Conservation (phyloP, 805 yeast genomes). For the Spencermartinsiella europaea region DNA sequence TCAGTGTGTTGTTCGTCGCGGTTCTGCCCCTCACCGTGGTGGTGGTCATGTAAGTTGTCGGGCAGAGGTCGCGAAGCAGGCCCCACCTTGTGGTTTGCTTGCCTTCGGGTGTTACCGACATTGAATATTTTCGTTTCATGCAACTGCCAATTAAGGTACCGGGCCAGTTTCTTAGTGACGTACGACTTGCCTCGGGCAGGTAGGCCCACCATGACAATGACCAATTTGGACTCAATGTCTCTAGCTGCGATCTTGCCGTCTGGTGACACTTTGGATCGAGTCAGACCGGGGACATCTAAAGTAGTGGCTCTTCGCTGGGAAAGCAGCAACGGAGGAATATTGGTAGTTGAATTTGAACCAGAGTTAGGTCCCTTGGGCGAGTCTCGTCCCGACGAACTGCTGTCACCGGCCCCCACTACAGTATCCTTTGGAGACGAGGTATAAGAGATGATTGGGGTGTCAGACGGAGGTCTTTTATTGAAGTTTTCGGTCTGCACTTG, state of each 20-base stretch:
- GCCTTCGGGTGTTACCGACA: slow-evolving; percentile 91
- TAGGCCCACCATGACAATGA: slow-evolving; percentile 91
- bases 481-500: slow-evolving; percentile 6
- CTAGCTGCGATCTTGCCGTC: slow-evolving; percentile 43
- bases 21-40: slow-evolving; percentile 1
- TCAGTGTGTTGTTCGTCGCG: neutral
- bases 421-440: slow-evolving; percentile 19
- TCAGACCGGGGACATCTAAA: slow-evolving; percentile 87
- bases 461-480: slow-evolving; percentile 21
- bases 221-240: slow-evolving; percentile 78
- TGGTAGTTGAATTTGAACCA: slow-evolving; percentile 6
- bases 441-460: slow-evolving; percentile 21
- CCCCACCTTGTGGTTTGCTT: slow-evolving; percentile 55
- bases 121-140: slow-evolving; percentile 87
- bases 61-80: slow-evolving; percentile 65
- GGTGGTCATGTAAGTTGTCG: slow-evolving; percentile 28
- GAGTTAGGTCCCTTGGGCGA: slow-evolving; percentile 5
- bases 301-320: slow-evolving; percentile 62
- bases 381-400: slow-evolving; percentile 3
- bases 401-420: neutral
- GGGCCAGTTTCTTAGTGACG: slow-evolving; percentile 81
- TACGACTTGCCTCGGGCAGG: slow-evolving; percentile 96
- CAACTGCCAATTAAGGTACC: slow-evolving; percentile 91
- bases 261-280: slow-evolving; percentile 72
- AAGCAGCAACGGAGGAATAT: slow-evolving; percentile 19